Evolutionary conservation across 2,329 filamentous ascomycete species (phyloP).

Genomic region (Sclerotinia trifoliorum): DNA sequence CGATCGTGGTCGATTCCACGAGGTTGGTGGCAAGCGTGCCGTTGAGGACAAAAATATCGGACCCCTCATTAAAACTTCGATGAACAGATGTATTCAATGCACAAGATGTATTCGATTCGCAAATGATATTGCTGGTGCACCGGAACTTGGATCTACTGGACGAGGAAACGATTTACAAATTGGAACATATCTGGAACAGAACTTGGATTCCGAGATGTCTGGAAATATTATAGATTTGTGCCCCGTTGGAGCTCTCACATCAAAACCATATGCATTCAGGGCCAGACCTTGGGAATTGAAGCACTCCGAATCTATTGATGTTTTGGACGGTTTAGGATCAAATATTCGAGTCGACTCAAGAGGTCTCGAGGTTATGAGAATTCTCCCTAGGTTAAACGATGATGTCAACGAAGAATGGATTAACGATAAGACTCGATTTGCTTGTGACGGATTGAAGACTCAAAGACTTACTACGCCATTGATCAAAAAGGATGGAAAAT

Average conservation of each 20-base stretch:
- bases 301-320: slow-evolving; percentile 93
- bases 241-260: slow-evolving; percentile 92
- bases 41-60: slow-evolving; percentile 99
- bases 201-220: slow-evolving; percentile 90
- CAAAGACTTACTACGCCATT: slow-evolving; percentile 92
- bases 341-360: slow-evolving; percentile 93
- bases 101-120: slow-evolving; percentile 96
- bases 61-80: slow-evolving; percentile 96
- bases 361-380: slow-evolving; percentile 93
- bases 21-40: slow-evolving; percentile 90
- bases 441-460: slow-evolving; percentile 93
- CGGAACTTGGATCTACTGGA: slow-evolving; percentile 90
- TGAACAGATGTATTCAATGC: slow-evolving; percentile 99
- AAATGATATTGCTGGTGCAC: slow-evolving; percentile 94
- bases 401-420: slow-evolving; percentile 99
- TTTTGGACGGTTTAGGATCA: slow-evolving; percentile 87
- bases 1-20: slow-evolving; percentile 95
- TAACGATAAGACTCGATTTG: slow-evolving; percentile 96
- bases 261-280: slow-evolving; percentile 97
- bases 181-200: slow-evolving; percentile 93
- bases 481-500: slow-evolving; percentile 83
- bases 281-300: slow-evolving; percentile 96
- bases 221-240: slow-evolving; percentile 98
- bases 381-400: slow-evolving; percentile 90
- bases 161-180: slow-evolving; percentile 98